Evolutionary conservation across 1,139 yeast species (phyloP), one percentile per base, ranked within the genome.

Genomic region (Yamadazyma conglobata): DNA sequence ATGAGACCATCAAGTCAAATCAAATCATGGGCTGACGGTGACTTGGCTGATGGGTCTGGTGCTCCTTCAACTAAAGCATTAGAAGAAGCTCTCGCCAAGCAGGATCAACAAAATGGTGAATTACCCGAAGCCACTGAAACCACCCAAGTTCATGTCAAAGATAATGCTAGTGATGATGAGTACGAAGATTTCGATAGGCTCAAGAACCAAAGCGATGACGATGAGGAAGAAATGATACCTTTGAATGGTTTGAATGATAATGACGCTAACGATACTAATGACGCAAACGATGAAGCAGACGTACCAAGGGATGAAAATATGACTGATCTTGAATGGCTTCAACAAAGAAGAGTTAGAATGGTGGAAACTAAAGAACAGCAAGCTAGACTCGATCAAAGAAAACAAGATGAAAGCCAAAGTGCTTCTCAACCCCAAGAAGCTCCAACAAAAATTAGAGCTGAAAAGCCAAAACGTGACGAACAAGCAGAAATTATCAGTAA

Each of bases 321-420:
- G 7, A 71, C 93, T 10, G 97, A 89, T 61, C 60, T 85, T 35
- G 96, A 89, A 40, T 89, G 98, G 98, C 70, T 91, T 40, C 79
- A 78, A 46, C 74, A 74, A 47, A 77, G 87, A 54, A 73, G 94
- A 55, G 77, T 73, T 13, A 76, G 94, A 50, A 85, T 88, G 51
- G 75, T 65, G 39, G 88, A 79, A 33, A 65, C 57, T 20, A 66
- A 60, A 11, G 48, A 54, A 28, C 42, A 43, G 22, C 42, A 32
- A n/a, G 25, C 17, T 3, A 22, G 31, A 14, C 30, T 23, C 19
- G 25, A 23, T 6, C 87, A 79, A 34, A 65, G 56, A 22, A 66
- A 60, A 10, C 47, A 54, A 28, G 41, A 43, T 22, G 42, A 31
- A n/a, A 10, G 15, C 4, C 22, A 22, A 17, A 5, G 19, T 14